A percentile compares a stretch with the other conserved stretches of the same genome.
phyloP scores from a whole-genome alignment of 1,284 basidiomycete genomes.

The Testicularia cyperi region DNA sequence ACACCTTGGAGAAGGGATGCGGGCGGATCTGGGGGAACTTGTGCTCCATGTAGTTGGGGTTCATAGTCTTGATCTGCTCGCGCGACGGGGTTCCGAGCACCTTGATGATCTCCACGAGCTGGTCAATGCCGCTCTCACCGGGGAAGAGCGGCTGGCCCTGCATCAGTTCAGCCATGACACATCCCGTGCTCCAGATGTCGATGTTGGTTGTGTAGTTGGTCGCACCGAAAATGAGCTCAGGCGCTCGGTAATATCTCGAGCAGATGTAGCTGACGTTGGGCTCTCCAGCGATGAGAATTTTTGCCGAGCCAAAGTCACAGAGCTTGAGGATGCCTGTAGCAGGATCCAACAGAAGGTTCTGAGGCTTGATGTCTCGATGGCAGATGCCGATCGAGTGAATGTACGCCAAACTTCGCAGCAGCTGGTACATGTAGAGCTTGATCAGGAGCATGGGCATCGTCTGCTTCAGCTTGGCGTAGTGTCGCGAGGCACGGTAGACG shows the following conservation, averaged over 20 bases:
- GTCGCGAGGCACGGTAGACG: constrained; percentile 95
- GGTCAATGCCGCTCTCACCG: constrained; percentile 98
- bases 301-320: constrained; percentile 98
- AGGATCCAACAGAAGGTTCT: constrained; percentile 95
- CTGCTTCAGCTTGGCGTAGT: constrained; percentile 99
- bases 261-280: constrained; percentile 99
- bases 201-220: constrained; percentile 99
- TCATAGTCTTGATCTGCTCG: constrained; percentile 99
- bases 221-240: constrained; percentile 98
- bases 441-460: constrained; percentile 99
- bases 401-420: constrained; percentile 93
- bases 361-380: constrained; percentile 98
- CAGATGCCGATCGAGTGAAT: constrained; percentile 87
- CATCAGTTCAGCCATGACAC: constrained; percentile 99
- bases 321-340: constrained; percentile 94
- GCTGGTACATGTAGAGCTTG: constrained; percentile 97
- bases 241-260: constrained; percentile 98
- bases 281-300: constrained; percentile 95
- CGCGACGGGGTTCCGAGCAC: constrained; percentile 95
- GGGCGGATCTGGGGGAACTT: constrained; percentile 99
- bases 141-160: constrained; percentile 97
- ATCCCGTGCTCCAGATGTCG: constrained; percentile 99
- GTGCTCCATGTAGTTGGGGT: constrained; percentile 99
- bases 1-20: constrained; percentile 71
- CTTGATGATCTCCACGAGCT: constrained; percentile 99